phyloP scores from a whole-genome alignment of 1,139 yeast genomes.

The Sugiyamaella paludigena region DNA sequence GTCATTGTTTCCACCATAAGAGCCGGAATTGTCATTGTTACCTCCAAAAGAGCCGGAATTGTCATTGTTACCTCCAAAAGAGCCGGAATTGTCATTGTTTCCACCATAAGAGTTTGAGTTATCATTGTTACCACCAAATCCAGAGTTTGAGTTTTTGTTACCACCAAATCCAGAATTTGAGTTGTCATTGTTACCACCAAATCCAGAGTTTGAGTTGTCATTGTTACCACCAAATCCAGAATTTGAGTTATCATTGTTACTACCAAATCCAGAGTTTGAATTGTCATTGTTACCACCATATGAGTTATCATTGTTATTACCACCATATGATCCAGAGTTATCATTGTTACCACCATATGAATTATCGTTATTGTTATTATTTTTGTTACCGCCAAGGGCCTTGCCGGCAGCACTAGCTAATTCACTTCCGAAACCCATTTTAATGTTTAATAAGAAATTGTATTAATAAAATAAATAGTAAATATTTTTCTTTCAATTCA shows the following conservation, averaged over 20 bases:
- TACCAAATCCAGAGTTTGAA: slow-evolving; percentile 12
- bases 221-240: slow-evolving; percentile 21
- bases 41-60: slow-evolving; percentile 23
- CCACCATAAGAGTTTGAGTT: neutral
- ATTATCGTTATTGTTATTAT: slow-evolving; percentile 12
- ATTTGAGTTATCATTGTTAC: slow-evolving; percentile 9
- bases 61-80: slow-evolving; percentile 27
- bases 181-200: slow-evolving; percentile 19
- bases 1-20: slow-evolving; percentile 21
- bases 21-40: slow-evolving; percentile 20
- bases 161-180: slow-evolving; percentile 9
- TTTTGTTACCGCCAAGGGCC: slow-evolving; percentile 17
- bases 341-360: neutral
- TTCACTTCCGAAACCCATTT: slow-evolving; percentile 27
- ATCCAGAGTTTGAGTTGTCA: slow-evolving; percentile 16
- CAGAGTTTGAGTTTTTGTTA: slow-evolving; percentile 15
- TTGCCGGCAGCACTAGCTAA: slow-evolving; percentile 15
- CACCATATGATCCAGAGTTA: no score
- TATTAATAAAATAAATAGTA: neutral
- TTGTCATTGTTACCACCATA: slow-evolving; percentile 18
- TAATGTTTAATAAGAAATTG: slow-evolving; percentile 1
- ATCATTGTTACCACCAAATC: slow-evolving; percentile 7
- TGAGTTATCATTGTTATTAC: slow-evolving; percentile 11
- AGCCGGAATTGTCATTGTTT: slow-evolving; percentile 4
- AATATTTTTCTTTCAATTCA: no score